Evolutionary conservation across 2,329 filamentous ascomycete species (phyloP).

Genomic region (Stachybotrys elegans): DNA sequence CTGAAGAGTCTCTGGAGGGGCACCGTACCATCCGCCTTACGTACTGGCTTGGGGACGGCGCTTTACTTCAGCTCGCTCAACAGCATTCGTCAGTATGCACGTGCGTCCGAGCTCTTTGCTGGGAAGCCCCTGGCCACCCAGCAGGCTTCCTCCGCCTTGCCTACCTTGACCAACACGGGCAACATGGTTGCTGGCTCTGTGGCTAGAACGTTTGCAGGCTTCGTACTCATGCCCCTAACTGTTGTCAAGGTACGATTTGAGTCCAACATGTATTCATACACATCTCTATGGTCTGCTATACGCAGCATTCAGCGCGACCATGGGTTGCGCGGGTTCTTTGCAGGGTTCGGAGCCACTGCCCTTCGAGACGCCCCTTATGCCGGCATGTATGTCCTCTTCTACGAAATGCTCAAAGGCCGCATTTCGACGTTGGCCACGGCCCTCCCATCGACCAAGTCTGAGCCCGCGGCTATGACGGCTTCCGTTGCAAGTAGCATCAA

Average conservation of each 20-base stretch:
- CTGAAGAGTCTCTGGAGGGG: constrained; percentile 84
- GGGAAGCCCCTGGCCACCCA: constrained; percentile 13
- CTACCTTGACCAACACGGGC: constrained; percentile 74
- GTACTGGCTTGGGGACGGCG: constrained; percentile 87
- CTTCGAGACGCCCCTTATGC: constrained; percentile 95
- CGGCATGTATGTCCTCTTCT: constrained; percentile 88
- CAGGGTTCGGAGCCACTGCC: constrained; percentile 89
- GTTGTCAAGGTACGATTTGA: constrained; percentile 97
- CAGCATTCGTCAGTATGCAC: constrained; percentile 64
- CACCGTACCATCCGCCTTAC: constrained; percentile 84
- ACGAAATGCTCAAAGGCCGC: constrained; percentile 73
- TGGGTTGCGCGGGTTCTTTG: constrained; percentile 81
- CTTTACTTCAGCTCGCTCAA: constrained; percentile 93
- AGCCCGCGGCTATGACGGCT: constrained; percentile 20
- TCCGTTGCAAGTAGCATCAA: constrained; percentile 62
- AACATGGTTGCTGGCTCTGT: constrained; percentile 82
- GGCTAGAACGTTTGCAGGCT: constrained; percentile 80
- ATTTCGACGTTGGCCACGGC: constrained; percentile 31
- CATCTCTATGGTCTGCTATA: constrained; percentile 66
- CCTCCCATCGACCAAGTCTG: constrained; percentile 8
- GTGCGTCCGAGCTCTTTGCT: constrained; percentile 17
- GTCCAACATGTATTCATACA: constrained; percentile 78
- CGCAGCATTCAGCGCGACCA: constrained; percentile 68
- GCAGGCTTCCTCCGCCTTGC: constrained; percentile 62
- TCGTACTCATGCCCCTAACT: constrained; percentile 92